These are phyloP conservation scores for Leptodermis oblonga DNA, from an alignment of 257 asterid species.

Conservation along the genomic window DNA sequence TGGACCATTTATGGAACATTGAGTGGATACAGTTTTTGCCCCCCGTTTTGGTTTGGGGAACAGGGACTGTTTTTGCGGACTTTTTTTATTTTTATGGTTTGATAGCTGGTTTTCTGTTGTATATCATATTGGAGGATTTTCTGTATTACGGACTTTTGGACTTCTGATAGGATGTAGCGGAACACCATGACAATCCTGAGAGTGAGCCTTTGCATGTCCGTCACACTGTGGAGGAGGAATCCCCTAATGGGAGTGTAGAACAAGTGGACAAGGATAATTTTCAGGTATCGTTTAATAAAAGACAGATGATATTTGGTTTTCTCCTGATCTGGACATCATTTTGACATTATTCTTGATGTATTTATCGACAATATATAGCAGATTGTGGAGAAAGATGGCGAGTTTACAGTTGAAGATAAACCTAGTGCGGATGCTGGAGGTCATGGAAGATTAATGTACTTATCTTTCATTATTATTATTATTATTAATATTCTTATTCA, in stretches of 20 bases:
- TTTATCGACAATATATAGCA: conserved; percentile 29
- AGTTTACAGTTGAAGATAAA: conserved; percentile 30
- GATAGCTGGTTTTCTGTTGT: not conserved
- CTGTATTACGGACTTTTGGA: conserved; percentile 20
- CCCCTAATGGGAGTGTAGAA: conserved; percentile 29
- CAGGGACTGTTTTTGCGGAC: not conserved
- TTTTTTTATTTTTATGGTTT: not conserved
- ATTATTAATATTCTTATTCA: not conserved
- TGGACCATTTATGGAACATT: not conserved
- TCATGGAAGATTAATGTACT: conserved; percentile 32
- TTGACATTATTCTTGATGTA: conserved; percentile 14
- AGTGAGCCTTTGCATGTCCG: conserved; percentile 34
- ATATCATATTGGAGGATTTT: not conserved
- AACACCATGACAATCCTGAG: conserved; percentile 40
- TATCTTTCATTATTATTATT: not conserved
- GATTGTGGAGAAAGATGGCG: conserved; percentile 34
- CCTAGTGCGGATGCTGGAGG: conserved; percentile 37
- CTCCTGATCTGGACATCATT: not conserved
- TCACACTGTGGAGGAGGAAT: conserved; percentile 31
- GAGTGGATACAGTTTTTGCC: not conserved
- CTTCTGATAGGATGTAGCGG: conserved; percentile 45
- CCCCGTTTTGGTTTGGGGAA: not conserved
- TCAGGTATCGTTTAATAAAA: conserved; percentile 34
- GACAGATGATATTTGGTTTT: not conserved
- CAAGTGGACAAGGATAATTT: conserved; percentile 32